phyloP scores from a whole-genome alignment of 1,284 basidiomycete species.

The Caloboletus firmus region DNA sequence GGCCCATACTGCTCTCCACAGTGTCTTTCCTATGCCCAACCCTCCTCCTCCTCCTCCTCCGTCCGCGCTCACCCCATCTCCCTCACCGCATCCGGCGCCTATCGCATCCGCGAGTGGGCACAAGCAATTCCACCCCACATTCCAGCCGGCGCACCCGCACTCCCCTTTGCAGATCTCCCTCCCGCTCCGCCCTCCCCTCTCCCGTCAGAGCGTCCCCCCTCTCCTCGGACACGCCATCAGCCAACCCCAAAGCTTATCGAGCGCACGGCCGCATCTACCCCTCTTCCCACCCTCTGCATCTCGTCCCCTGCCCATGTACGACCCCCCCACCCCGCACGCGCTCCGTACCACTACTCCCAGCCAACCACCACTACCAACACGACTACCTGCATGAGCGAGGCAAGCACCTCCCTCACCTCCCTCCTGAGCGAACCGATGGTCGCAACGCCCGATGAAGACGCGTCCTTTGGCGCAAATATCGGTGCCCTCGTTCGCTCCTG shows the following conservation, averaged over 20 bases:
- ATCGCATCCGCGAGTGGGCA: conserved; percentile 32
- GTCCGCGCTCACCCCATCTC: background rate
- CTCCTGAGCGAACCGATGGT: conserved; percentile 35
- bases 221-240: conserved; percentile 24
- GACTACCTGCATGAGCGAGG: conserved; percentile 29
- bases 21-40: conserved; percentile 42
- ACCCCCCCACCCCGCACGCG: conserved; percentile 21
- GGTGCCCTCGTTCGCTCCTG: conserved; percentile 34
- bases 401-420: conserved; percentile 35
- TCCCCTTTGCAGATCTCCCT: conserved; percentile 24
- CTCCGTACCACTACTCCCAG: conserved; percentile 19
- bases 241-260: conserved; percentile 36
- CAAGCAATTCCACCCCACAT: conserved; percentile 32
- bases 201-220: conserved; percentile 15
- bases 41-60: conserved; percentile 16
- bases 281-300: conserved; percentile 30
- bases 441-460: conserved; percentile 33
- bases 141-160: conserved; percentile 31
- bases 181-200: background rate
- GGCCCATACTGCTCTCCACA: conserved; percentile 56
- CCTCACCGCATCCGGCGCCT: conserved; percentile 2
- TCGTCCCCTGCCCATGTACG: conserved; percentile 27
- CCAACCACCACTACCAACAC: conserved; percentile 12
- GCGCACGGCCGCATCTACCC: conserved; percentile 31
- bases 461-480: conserved; percentile 29